These are phyloP conservation scores for Orbilia oligospora DNA, from an alignment of 2,329 filamentous ascomycete genomes.

Conservation along the genomic window DNA sequence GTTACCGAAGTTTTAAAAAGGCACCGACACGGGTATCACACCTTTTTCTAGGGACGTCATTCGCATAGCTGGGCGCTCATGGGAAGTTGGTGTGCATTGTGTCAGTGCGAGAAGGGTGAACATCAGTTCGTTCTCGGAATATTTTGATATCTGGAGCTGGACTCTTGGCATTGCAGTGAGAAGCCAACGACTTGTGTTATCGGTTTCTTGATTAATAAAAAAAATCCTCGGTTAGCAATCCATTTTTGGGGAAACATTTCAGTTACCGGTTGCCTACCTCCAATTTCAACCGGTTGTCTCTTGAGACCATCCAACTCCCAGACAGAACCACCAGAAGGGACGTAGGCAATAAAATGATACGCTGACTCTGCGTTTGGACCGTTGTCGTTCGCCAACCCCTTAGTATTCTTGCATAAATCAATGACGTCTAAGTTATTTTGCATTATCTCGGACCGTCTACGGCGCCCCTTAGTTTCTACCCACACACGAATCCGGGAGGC, in stretches of 20 bases:
- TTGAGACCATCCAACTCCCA: conserved; percentile 94
- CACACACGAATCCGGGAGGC: not conserved
- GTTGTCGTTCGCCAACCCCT: conserved; percentile 66
- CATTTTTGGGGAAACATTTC: not conserved
- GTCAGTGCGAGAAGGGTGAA: conserved; percentile 49
- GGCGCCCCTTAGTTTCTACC: conserved; percentile 14
- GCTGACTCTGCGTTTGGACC: conserved; percentile 74
- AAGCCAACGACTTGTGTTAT: conserved; percentile 30
- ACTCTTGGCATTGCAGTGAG: conserved; percentile 49
- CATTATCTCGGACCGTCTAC: conserved; percentile 61
- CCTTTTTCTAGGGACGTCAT: not conserved
- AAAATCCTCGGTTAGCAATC: conserved; percentile 6
- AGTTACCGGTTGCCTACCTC: conserved; percentile 64
- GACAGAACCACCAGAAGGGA: conserved; percentile 79
- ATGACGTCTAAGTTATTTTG: conserved; percentile 75
- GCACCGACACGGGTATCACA: not conserved
- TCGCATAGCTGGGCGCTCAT: not conserved
- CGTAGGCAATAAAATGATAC: conserved; percentile 91
- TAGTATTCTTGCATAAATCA: conserved; percentile 67
- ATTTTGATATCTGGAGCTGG: conserved; percentile 54
- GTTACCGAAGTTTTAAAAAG: not conserved
- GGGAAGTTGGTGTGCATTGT: not conserved
- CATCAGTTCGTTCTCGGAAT: conserved; percentile 50
- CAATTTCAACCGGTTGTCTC: conserved; percentile 77
- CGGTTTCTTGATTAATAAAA: conserved; percentile 60